Evolutionary conservation across 345 rosid species (phyloP).

Genomic region (Fremontodendron californicum): DNA sequence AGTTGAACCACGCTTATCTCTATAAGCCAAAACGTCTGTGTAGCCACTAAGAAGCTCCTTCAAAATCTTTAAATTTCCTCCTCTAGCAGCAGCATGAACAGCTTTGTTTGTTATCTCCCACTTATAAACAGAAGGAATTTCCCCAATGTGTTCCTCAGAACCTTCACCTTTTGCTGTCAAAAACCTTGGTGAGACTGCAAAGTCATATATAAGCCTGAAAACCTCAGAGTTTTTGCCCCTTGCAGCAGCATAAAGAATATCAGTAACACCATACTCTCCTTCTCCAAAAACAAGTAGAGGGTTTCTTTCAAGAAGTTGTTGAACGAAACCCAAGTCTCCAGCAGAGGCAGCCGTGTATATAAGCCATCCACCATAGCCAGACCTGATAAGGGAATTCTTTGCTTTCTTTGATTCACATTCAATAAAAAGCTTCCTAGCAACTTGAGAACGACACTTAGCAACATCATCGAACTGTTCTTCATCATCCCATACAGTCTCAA

Average conservation of each 20-base stretch:
- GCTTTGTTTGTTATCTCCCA: conserved; percentile 85
- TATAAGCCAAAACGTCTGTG: conserved; percentile 50
- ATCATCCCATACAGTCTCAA: conserved; percentile 95
- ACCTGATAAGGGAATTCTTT: conserved; percentile 56
- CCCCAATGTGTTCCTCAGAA: conserved; percentile 57
- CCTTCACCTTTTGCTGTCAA: conserved; percentile 38
- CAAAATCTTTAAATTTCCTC: conserved; percentile 58
- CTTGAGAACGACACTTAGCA: conserved; percentile 61
- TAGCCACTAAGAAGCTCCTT: conserved; percentile 54
- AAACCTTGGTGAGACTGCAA: conserved; percentile 63
- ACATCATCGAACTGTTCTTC: conserved; percentile 64
- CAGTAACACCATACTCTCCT: conserved; percentile 95
- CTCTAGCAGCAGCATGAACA: conserved; percentile 87
- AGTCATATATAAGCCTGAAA: conserved; percentile 66
- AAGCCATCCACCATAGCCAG: conserved; percentile 91
- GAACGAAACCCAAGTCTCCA: conserved; percentile 65
- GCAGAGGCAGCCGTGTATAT: conserved; percentile 92
- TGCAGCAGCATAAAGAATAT: conserved; percentile 79
- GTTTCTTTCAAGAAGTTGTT: conserved; percentile 57
- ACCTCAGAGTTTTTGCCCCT: conserved; percentile 63
- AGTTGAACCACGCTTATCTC: conserved; percentile 80
- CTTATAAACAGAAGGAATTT: conserved; percentile 57
- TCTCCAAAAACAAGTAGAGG: conserved; percentile 86
- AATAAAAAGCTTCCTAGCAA: conserved; percentile 60
- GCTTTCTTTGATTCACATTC: conserved; percentile 54